phyloP scores from a whole-genome alignment of 345 rosid genomes.

The Euphorbia pulcherrima region DNA sequence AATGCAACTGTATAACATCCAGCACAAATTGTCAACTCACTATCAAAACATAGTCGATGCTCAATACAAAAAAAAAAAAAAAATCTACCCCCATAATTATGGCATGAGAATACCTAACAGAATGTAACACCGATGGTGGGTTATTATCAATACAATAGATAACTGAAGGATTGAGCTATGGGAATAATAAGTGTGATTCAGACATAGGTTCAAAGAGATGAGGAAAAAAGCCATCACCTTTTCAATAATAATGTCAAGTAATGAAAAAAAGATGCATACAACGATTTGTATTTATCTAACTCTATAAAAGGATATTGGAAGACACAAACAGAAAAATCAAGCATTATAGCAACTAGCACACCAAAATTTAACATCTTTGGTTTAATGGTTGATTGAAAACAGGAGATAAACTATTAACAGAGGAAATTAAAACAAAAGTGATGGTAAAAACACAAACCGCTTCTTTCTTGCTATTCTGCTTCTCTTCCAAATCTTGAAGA shows the following conservation, averaged over 20 bases:
- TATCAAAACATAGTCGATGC: neutral
- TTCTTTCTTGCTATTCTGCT: constrained; percentile 88
- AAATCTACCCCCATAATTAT: no score
- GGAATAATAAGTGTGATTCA: no score
- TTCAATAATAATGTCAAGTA: neutral
- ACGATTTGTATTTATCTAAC: neutral
- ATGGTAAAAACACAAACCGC: constrained; percentile 41
- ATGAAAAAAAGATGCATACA: neutral
- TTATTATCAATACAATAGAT: no score
- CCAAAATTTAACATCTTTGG: neutral
- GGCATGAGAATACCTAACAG: no score
- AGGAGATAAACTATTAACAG: neutral
- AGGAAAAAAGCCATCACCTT: neutral
- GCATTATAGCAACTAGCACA: neutral
- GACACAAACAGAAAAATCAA: neutral
- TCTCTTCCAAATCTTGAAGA: constrained; percentile 88
- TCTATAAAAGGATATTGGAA: neutral
- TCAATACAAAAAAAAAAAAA: neutral
- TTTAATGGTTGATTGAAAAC: neutral
- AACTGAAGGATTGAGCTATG: no score
- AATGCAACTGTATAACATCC: neutral
- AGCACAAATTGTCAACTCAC: neutral
- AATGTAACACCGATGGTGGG: no score
- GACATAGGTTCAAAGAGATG: neutral
- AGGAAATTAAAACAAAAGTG: neutral